These are phyloP conservation scores for Oenanthe sinensis DNA, from an alignment of 129 eudicot genomes.

Conservation along the genomic window DNA sequence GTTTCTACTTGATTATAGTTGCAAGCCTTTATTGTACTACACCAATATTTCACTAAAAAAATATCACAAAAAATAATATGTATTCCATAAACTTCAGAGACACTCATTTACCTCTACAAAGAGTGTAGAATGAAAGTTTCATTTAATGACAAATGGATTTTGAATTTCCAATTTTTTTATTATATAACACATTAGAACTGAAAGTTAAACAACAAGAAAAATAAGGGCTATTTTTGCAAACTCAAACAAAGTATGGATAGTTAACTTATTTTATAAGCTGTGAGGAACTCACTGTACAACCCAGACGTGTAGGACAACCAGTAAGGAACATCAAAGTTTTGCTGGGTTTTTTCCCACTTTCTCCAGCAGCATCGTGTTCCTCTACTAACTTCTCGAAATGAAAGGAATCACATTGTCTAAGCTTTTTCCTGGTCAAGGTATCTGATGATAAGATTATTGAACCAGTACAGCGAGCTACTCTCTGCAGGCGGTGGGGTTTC, in stretches of 20 bases:
- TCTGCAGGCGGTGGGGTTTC: slow-evolving; percentile 79
- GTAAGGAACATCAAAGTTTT: slow-evolving; percentile 81
- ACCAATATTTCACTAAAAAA: background rate
- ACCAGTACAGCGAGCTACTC: slow-evolving; percentile 73
- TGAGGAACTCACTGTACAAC: slow-evolving; percentile 59
- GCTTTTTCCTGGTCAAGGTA: slow-evolving; percentile 36
- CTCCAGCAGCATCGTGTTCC: slow-evolving; percentile 46
- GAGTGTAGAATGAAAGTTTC: background rate
- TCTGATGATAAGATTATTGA: slow-evolving; percentile 61
- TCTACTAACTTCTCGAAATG: slow-evolving; percentile 75
- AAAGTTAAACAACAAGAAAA: background rate
- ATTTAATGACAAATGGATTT: background rate
- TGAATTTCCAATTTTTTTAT: background rate
- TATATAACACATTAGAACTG: background rate
- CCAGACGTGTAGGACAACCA: slow-evolving; percentile 68
- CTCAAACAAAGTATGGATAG: background rate
- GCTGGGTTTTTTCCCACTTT: slow-evolving; percentile 59
- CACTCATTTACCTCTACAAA: background rate
- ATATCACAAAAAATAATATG: background rate
- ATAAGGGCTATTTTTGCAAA: background rate
- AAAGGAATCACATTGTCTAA: slow-evolving; percentile 62
- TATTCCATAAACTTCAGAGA: background rate
- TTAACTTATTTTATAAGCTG: background rate
- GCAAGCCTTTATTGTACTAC: background rate
- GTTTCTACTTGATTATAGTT: background rate